phyloP scores from a whole-genome alignment of 108 stramenopile species.

The Asterionellopsis glacialis region DNA sequence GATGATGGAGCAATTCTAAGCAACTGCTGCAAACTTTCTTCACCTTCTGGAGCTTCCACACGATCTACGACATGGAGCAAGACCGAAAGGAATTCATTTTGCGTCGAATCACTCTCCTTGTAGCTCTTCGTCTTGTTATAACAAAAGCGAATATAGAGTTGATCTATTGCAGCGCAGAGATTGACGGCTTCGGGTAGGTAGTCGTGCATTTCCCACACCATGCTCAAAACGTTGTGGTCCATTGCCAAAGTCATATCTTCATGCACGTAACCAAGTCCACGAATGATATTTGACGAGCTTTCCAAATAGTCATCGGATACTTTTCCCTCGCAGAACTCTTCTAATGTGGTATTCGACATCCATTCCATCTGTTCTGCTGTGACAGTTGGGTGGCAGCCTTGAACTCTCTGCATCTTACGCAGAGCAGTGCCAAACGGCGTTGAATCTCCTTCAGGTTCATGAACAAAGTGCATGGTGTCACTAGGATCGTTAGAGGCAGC shows the following conservation, averaged over 20 bases:
- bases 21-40: conserved; percentile 76
- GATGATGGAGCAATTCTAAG: conserved; percentile 51
- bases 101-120: conserved; percentile 80
- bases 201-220: conserved; percentile 85
- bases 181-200: conserved; percentile 76
- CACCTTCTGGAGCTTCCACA: conserved; percentile 65
- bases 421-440: conserved; percentile 63
- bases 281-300: conserved; percentile 58
- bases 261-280: conserved; percentile 76
- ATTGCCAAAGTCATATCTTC: conserved; percentile 68
- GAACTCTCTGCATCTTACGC: conserved; percentile 66
- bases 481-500: conserved; percentile 82
- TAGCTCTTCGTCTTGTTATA: conserved; percentile 84
- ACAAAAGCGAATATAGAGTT: conserved; percentile 74
- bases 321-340: conserved; percentile 74
- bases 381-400: conserved; percentile 77
- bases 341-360: conserved; percentile 74
- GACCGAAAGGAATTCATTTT: conserved; percentile 83
- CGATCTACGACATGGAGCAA: conserved; percentile 86
- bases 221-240: conserved; percentile 82
- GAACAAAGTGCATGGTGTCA: conserved; percentile 68
- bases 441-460: conserved; percentile 45
- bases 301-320: conserved; percentile 58
- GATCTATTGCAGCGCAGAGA: conserved; percentile 69
- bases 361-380: conserved; percentile 78